Evolutionary conservation across 2,329 filamentous ascomycete genomes (phyloP), one percentile per base, ranked within the genome.

Genomic region (Monosporascus sp.): DNA sequence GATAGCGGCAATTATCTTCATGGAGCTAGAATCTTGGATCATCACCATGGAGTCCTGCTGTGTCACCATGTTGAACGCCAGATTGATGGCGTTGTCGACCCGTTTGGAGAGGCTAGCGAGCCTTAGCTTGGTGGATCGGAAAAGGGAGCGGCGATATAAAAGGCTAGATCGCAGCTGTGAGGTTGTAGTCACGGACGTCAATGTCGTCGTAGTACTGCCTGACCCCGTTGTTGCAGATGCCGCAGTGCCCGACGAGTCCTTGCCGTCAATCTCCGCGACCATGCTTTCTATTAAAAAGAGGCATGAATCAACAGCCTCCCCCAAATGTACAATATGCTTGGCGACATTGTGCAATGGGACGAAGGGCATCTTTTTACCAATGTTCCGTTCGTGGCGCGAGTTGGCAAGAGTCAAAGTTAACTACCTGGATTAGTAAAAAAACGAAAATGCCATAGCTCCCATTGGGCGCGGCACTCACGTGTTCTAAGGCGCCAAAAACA

Each of bases 1-100:
- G 20, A 73, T 67, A 37, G 63, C 62, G 3, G 71, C 66, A 31
- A 73, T 70, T 6, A 70, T 64, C 49, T 68, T 70, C 67, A 72
- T 72, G 14, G 65, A 66, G n/a, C 62, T 66, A 22, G 68, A 66
- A 49, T 72, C 70, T 11, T 68, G 64, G 4, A 64, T 63, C 64
- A 69, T 68, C 11, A 65, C 57, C 58, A 62, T 63, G 1, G 69
- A 71, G 55, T 72, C 67, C 52, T 71, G 68, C 49, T 71, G 68
- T 1, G 70, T 66, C 5, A 72, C 65, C 0, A 72, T 59, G 53
- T 71, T 72, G 55, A 71, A 72, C 1, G 67, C 65, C 1, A 73
- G 60, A 0, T 63, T 64, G 48, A 71, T 65, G 41, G 62, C 59
- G 43, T 71, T 71, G 51, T 70, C 65, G 6, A 71, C 66, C 6